These are phyloP conservation scores for Lippia alba DNA, from an alignment of 305 asterid genomes.

Conservation along the genomic window DNA sequence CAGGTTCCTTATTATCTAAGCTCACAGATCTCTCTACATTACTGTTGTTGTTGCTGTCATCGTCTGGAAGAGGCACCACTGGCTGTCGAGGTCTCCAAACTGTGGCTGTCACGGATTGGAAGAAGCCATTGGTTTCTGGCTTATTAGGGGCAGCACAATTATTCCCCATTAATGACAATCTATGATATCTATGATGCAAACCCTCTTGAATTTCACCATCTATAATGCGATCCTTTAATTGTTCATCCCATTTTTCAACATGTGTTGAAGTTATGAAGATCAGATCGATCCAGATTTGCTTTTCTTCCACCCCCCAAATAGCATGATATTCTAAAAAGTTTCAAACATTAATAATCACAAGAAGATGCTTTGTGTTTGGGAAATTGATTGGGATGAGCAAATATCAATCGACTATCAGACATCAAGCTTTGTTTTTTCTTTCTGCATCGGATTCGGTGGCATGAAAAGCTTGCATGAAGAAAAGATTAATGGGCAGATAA, in stretches of 20 bases:
- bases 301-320: background rate
- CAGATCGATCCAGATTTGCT: conserved; percentile 21
- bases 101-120: conserved; percentile 73
- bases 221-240: conserved; percentile 33
- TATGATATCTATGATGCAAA: conserved; percentile 13
- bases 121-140: conserved; percentile 69
- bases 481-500: background rate
- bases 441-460: too few relatives aligned
- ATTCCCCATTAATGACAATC: conserved; percentile 71
- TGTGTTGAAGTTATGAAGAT: conserved; percentile 3
- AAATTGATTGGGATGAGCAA: background rate
- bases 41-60: conserved; percentile 21
- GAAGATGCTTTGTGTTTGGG: background rate
- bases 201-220: conserved; percentile 43
- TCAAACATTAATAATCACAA: background rate
- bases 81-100: conserved; percentile 67
- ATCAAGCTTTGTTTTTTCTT: background rate
- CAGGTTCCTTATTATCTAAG: conserved; percentile 40
- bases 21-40: conserved; percentile 34
- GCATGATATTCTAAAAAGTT: conserved; percentile 6
- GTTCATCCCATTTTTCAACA: conserved; percentile 22
- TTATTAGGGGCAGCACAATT: conserved; percentile 70
- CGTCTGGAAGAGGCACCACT: conserved; percentile 32
- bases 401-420: background rate
- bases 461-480: background rate